A percentile compares a stretch with the other conserved stretches of the same genome.
These are phyloP conservation scores for Helichrysum umbraculigerum DNA, from an alignment of 129 eudicot genomes.

Conservation along the genomic window DNA sequence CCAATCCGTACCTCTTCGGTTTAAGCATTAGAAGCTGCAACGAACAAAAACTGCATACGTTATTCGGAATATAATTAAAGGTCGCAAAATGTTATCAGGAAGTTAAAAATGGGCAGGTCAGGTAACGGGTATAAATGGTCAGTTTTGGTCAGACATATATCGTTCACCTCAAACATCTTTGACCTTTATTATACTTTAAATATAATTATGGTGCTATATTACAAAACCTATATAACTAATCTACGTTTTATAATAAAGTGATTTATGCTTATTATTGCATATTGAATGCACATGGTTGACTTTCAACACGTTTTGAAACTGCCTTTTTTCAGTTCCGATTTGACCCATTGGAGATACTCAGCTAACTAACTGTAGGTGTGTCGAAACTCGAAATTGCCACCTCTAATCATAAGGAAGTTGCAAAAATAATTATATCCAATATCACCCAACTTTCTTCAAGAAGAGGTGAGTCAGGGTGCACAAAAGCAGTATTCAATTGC, in stretches of 20 bases:
- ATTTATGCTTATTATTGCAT: no score
- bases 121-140: neutral
- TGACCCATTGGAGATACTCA: neutral
- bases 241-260: neutral
- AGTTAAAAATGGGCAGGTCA: no score
- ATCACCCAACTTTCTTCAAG: no score
- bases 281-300: no score
- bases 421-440: no score
- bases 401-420: neutral
- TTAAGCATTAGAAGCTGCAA: constrained; percentile 80
- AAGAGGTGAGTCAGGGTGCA: neutral
- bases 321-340: neutral
- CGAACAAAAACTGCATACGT: neutral
- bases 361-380: neutral
- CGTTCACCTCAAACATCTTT: neutral
- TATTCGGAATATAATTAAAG: no score
- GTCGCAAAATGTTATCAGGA: neutral
- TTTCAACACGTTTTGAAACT: neutral
- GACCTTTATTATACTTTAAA: neutral
- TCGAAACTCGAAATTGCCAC: neutral
- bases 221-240: neutral
- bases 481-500: neutral
- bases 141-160: neutral
- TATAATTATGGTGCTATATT: neutral
- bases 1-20: constrained; percentile 89